These are phyloP conservation scores for Sordaria brevicollis DNA, from an alignment of 495 filamentous ascomycete genomes.

Conservation along the genomic window DNA sequence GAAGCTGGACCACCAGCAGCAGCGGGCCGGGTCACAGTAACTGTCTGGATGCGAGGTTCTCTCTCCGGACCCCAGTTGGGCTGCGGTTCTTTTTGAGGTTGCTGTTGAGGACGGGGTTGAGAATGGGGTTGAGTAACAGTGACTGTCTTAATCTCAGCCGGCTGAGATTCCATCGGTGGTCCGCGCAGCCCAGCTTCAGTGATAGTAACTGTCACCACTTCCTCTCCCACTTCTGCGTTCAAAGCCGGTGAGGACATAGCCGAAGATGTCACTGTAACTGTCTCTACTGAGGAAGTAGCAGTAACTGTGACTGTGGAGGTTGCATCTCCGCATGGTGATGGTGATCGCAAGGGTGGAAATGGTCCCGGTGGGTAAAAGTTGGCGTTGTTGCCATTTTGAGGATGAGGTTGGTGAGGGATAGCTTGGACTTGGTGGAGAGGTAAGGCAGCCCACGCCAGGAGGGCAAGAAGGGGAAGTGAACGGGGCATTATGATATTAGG, in stretches of 20 bases:
- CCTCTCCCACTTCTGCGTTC: neutral
- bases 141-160: neutral
- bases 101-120: neutral
- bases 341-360: neutral
- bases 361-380: neutral
- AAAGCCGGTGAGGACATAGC: neutral
- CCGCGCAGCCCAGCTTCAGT: neutral
- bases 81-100: neutral
- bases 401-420: neutral
- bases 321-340: neutral
- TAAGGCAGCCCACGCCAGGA: neutral
- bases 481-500: neutral
- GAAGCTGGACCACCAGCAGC: neutral
- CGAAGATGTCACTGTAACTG: neutral
- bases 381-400: neutral
- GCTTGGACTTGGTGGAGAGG: neutral
- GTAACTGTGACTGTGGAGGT: constrained; percentile 5
- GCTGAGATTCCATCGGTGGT: neutral
- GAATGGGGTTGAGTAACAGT: neutral
- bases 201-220: neutral
- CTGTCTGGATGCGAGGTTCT: neutral
- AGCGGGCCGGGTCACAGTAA: neutral
- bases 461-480: neutral
- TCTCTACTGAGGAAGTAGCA: neutral
- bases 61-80: neutral